A percentile compares a stretch with the other conserved stretches of the same genome.
Conservation (phyloP, 139 green algal species). For the Penium margaritaceum region DNA sequence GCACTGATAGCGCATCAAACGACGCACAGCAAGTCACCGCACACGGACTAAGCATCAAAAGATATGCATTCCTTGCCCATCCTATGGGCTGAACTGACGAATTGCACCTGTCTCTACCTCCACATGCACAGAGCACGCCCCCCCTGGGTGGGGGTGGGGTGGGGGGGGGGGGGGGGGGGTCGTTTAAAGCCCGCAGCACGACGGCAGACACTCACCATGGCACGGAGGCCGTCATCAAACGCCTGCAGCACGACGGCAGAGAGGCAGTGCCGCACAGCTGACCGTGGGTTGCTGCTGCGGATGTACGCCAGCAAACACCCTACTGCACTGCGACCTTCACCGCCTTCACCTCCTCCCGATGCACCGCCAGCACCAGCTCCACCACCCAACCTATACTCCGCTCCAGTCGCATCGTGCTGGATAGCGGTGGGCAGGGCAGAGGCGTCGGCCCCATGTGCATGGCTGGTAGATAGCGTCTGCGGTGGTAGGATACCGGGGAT, state of each 20-base stretch:
- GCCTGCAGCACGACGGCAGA: not conserved
- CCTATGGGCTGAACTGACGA: not conserved
- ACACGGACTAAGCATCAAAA: too few species aligned
- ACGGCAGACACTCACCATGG: not conserved
- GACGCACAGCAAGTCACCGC: too few species aligned
- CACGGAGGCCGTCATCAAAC: not conserved
- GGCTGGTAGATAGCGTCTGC: too few species aligned
- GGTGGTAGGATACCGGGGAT: not conserved
- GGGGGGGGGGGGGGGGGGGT: too few species aligned
- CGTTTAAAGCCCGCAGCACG: not conserved
- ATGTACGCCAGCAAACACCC: constrained; percentile 12
- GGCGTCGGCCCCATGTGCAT: too few species aligned
- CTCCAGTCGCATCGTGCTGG: not conserved
- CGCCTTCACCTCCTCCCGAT: not conserved
- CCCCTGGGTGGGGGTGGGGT: too few species aligned
- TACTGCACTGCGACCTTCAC: not conserved
- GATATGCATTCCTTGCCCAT: not conserved
- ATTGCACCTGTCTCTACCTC: not conserved
- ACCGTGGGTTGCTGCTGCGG: not conserved
- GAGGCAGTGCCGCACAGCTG: constrained; percentile 21
- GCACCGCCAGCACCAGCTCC: not conserved
- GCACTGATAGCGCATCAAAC: too few species aligned
- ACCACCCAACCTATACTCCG: not conserved
- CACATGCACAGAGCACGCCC: not conserved
- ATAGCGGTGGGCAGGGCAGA: not conserved